phyloP scores from a whole-genome alignment of 805 yeast genomes.

The Pichia cephalocereana region DNA sequence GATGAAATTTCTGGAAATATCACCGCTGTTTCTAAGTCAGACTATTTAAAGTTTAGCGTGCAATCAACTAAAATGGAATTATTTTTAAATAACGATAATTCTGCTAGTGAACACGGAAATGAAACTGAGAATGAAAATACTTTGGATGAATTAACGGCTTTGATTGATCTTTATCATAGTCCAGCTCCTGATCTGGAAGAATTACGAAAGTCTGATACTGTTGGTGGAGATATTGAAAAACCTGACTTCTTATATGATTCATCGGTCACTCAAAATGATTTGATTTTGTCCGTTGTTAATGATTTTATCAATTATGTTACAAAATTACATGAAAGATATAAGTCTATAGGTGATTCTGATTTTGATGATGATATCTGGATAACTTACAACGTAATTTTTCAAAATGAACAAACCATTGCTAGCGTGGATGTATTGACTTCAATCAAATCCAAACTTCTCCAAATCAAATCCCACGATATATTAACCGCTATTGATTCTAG shows the following conservation, averaged over 20 bases:
- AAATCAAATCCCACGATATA: neutral
- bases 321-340: neutral
- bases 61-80: neutral
- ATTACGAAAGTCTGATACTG: neutral
- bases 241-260: conserved; percentile 5
- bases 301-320: neutral
- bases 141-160: neutral
- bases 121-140: neutral
- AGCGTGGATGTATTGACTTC: neutral
- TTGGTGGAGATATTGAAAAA: neutral
- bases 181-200: neutral
- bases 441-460: conserved; percentile 1
- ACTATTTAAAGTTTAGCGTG: conserved; percentile 12
- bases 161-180: neutral
- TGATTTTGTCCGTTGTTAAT: neutral
- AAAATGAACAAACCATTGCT: neutral
- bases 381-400: neutral
- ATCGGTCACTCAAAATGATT: neutral
- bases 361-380: neutral
- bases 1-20: neutral
- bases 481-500: neutral
- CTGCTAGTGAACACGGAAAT: neutral
- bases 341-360: neutral
- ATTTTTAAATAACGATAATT: neutral
- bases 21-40: conserved; percentile 9